Conservation (phyloP, 73 alveolate genomes). For the Symbiodinium natans region DNA sequence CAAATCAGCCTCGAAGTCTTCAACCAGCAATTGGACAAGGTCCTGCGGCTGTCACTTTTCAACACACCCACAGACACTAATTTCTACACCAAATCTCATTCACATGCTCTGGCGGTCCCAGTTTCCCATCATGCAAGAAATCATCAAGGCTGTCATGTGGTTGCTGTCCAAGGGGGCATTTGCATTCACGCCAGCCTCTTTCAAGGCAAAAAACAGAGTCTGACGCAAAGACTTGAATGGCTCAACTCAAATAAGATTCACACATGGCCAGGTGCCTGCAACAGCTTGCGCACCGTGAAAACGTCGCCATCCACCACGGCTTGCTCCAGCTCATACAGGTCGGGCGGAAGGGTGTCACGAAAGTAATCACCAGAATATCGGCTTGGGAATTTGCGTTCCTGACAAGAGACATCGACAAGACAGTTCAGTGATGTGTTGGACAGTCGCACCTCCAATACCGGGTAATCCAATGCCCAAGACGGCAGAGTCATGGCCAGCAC, state of each 20-base stretch:
- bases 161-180: conserved; percentile 86
- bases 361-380: conserved; percentile 73
- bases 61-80: not conserved
- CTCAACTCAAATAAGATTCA: too few species aligned
- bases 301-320: conserved; percentile 93
- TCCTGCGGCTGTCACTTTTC: not conserved
- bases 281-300: conserved; percentile 74
- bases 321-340: conserved; percentile 71
- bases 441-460: conserved; percentile 34
- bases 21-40: conserved; percentile 61
- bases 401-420: not conserved
- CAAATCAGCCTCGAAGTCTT: conserved; percentile 76
- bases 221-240: too few species aligned
- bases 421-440: not conserved
- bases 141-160: conserved; percentile 92
- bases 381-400: conserved; percentile 84
- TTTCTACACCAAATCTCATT: not conserved
- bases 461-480: conserved; percentile 65
- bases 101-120: conserved; percentile 44
- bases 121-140: conserved; percentile 92
- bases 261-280: too few species aligned
- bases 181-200: conserved; percentile 63
- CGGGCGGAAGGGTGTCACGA: conserved; percentile 74
- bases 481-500: conserved; percentile 75
- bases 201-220: not conserved